Base-by-base conservation (phyloP, 768 basidiomycete species). In the Kwoniella sp. region DNA sequence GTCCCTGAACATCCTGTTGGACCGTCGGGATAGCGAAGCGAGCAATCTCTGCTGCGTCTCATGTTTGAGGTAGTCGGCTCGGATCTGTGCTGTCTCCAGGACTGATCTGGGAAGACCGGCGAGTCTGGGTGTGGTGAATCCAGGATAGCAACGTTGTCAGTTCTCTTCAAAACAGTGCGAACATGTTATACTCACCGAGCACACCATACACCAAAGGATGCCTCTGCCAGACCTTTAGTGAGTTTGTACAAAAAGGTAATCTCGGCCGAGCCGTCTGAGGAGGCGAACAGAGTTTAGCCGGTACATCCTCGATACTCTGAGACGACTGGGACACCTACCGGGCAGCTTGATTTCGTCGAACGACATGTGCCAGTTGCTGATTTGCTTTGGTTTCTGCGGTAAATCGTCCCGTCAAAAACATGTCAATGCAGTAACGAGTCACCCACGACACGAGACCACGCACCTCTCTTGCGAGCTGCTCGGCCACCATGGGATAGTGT, bases 201-300 rank as follows among this genome's bases (percentile, higher is more conserved):
- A 78, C 93, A 95, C 83, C 95, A 93, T 9, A 96, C 88, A 12
- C 93, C 93, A 76, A 93, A 97, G 0, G 91, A 93, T 81, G 87
- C 86, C 68, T 85, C 83, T 2, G 92, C 89, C 37, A 92, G 82
- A 12, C 93, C 93, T 7, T 83, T 81, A 0, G 85, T 85, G 23
- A 97, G 83, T 30, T 82, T 85, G 80, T 95, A 99, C 30, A 96
- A 82, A 82, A 98, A 99, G 4, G 89, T 90, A 47, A 99, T 89
- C 55, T 90, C 87, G 25, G 89, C 84, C 25, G 84, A 85, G 5
- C 92, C 90, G 75, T 90, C 88, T 67, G 66, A 22, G 26, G 12
- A 29, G 13, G n/a, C n/a, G n/a, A n/a, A n/a, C n/a, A n/a, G n/a
- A n/a, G n/a, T n/a, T n/a, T n/a, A n/a, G n/a, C n/a, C n/a, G n/a